Evolutionary conservation across 441 rosid species (phyloP), one percentile per base, ranked within the genome.

Genomic region (Gossypium davidsonii): DNA sequence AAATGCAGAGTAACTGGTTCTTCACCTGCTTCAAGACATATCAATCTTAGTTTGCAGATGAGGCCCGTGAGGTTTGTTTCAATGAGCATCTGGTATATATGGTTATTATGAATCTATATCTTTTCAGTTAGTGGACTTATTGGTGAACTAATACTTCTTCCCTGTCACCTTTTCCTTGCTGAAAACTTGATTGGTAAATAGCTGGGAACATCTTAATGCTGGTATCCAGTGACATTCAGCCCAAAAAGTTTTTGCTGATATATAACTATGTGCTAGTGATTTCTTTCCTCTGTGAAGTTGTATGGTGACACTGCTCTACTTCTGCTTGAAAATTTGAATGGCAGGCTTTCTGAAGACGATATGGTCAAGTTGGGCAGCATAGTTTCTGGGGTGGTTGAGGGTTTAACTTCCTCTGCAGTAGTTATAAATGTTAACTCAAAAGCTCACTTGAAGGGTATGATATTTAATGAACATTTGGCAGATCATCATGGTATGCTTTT

Each of bases 1-100:
- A 96, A 96, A 88, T 96, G 98, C 89, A 88, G 97, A 82, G 85
- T 96, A 76, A 83, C 81, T 56, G 72, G 91, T 79, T 85, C 94
- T 65, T 76, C 79, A 83, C 87, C 90, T 78, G 83, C 87, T 71
- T 85, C 92, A 52, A 90, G 82, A 68, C 87, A 89, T 56, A 87
- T 96, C 82, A 93, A 83, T 82, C 97, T 96, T 57, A 96, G 99
- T 85, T 89, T 91, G 80, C 77, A 76, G 62, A 90, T 88, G 87
- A 93, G 87, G 84, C 88, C 92, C 57, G 53, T 85, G 65, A 96
- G 97, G 99, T 96, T 81, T 70, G 82, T 59, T 82, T 73, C 66
- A 7, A 49, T 64, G 18, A 31, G 44, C 37, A 67, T 64, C 73
- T 46, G 56, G 53, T 67, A 72, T 64, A 44, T 53, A n/a, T 0